Evolutionary conservation across 176 grass and related monocot species (phyloP), one percentile per base, ranked within the genome.

Genomic region (Tillandsia leiboldiana): DNA sequence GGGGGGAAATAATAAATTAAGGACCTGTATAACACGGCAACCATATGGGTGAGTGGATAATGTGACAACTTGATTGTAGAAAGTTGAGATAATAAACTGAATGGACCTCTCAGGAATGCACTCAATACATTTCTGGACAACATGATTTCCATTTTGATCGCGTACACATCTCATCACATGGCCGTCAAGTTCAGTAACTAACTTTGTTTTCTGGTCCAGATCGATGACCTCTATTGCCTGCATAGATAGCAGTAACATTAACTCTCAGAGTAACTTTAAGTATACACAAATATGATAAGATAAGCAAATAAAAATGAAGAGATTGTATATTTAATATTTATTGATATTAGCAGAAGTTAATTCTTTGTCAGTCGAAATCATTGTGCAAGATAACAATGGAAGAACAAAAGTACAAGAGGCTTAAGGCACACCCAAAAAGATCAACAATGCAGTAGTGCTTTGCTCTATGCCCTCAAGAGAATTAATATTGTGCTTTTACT

Each of bases 11-110:
- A 5, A 2, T 12, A 51, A 42, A 50, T 63, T 56, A 61, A 52
- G 28, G 63, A 95, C 91, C 86, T 90, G 72, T 48, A 95, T 53
- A 3, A 95, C 81, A 49, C 78, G 86, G 53, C 68, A 82, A 12
- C 80, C 75, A 27, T 75, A 84, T 23, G 62, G 71, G 77, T 87
- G 75, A n/a, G 9, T 27, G 24, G 78, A 94, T 18, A 87, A 50
- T 8, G 18, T 56, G 15, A 61, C 69, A 3, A 67, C 79, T 29
- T 84, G 77, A 1, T 57, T 12, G 23, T 29, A 28, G 63, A 95
- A 82, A 51, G 53, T 23, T 51, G 24, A 63, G 20, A 82, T 61
- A 23, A 95, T 78, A 48, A 80, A 78, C 6, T 58, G 53, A 17
- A 80, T 87, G 11, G 53, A 28, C 22, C 82, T 66, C 3, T 75